These are phyloP conservation scores for Phialophora macrospora DNA, from an alignment of 2,329 filamentous ascomycete genomes.

Conservation along the genomic window DNA sequence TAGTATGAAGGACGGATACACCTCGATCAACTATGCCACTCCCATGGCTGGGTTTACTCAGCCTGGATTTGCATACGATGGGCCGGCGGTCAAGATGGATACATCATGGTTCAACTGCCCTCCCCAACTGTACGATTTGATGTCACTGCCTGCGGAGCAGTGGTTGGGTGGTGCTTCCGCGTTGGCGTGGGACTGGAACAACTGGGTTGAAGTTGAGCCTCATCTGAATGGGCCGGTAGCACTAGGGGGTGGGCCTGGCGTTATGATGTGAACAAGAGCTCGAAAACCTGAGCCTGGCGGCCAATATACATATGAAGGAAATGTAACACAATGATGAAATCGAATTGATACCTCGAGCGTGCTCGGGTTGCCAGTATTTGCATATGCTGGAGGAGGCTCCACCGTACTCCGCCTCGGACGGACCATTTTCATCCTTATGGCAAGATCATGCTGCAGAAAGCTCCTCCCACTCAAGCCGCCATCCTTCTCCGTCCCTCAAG, in stretches of 20 bases:
- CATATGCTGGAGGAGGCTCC: not conserved
- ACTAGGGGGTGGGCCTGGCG: constrained; percentile 4
- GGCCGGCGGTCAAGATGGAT: constrained; percentile 5
- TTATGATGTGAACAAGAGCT: constrained; percentile 10
- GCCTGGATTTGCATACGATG: constrained; percentile 6
- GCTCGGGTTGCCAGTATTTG: too few relatives aligned
- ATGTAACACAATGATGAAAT: constrained; percentile 3
- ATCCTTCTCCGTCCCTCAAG: not conserved
- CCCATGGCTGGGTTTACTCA: not conserved
- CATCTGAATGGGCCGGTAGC: not conserved
- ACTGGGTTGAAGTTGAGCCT: constrained; percentile 9
- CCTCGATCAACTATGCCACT: not conserved
- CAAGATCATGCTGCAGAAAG: not conserved
- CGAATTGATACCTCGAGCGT: too few relatives aligned
- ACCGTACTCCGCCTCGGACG: not conserved
- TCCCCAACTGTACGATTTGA: constrained; percentile 17
- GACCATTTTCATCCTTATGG: not conserved
- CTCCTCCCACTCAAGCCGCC: not conserved
- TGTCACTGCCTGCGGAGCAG: constrained; percentile 22
- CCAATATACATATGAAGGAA: not conserved
- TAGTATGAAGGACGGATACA: constrained; percentile 1
- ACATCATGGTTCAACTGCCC: constrained; percentile 17
- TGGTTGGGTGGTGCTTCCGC: constrained; percentile 20
- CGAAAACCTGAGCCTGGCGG: not conserved
- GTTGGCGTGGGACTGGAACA: constrained; percentile 24